Base-by-base conservation (phyloP, 2,329 filamentous ascomycete species). In the Fusarium compactum region DNA sequence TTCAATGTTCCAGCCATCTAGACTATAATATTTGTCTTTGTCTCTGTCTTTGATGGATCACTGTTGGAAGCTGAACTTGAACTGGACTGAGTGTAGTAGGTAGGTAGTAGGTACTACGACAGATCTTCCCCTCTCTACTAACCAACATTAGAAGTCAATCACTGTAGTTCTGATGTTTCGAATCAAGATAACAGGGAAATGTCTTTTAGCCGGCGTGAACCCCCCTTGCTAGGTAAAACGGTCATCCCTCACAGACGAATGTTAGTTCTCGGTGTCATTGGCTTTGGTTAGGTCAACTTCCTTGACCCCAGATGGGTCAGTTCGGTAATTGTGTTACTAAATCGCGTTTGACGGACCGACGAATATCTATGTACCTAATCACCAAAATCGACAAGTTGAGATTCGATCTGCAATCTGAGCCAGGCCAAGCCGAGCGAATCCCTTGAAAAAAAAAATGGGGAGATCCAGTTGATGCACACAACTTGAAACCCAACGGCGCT, bases 401-500 rank as follows among this genome's bases (percentile, higher is more conserved):
- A 38, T 58, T 53, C 46, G 34, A 57, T 58, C 50, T 62, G 34
- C 52, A 40, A 52, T 18, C 45, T n/a, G 44, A 53, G 53, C 67
- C 66, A 64, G 52, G 22, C 58, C 58, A 58, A 22, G 48, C 34
- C 46, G 56, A 48, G 30, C 44, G 40, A 43, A 59, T 52, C 40
- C 59, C 43, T 59, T 51, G 44, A 38, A 66, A 62, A 38, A 66
- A 62, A 71, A 62, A 62, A 4, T 60, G 53, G 60, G 53, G 47
- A 48, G 43, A 43, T 54, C 30, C 62, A 65, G 30, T 65, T 67
- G 50, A 51, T 70, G 59, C 46, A 41, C 41, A 38, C 45, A 68
- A 62, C 55, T 55, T 71, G 68, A 71, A 71, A 71, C 68, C 46
- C 56, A 62, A 62, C 56, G 68, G 68, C 24, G 58, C 44, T 55